phyloP scores from a whole-genome alignment of 495 filamentous ascomycete species.

The Lasiosphaeris hirsuta region DNA sequence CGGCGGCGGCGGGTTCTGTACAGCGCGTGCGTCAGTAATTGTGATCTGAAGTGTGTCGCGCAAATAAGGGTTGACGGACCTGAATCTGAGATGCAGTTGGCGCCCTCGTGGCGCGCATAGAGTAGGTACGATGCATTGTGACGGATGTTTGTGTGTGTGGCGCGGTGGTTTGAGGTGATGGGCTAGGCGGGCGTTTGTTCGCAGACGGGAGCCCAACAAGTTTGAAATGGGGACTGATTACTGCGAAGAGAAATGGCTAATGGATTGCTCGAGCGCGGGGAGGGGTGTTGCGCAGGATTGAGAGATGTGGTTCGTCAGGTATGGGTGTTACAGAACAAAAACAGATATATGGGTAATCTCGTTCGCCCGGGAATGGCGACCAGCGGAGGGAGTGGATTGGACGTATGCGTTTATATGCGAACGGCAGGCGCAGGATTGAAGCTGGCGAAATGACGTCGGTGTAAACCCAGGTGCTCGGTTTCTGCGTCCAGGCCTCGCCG shows the following conservation, averaged over 20 bases:
- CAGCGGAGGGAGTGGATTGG: not conserved
- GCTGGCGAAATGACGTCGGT: slow-evolving; percentile 6
- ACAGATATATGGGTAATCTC: not conserved
- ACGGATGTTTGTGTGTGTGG: slow-evolving; percentile 2
- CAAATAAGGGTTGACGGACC: slow-evolving; percentile 20
- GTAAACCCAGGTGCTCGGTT: not conserved
- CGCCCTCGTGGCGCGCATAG: slow-evolving; percentile 93
- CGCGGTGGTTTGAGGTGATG: not conserved
- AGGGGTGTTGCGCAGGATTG: not conserved
- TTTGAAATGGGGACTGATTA: not conserved
- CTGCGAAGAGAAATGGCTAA: not conserved
- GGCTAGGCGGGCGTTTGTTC: not conserved
- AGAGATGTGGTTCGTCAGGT: not conserved
- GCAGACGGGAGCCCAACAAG: not conserved
- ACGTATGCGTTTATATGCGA: not conserved
- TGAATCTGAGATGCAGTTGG: slow-evolving; percentile 66
- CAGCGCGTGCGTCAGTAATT: slow-evolving; percentile 16
- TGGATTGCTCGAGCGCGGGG: not conserved
- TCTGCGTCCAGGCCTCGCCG: not conserved
- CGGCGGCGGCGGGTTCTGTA: slow-evolving; percentile 91
- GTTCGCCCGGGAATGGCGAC: not conserved
- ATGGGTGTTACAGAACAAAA: not conserved
- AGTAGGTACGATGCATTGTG: slow-evolving; percentile 96
- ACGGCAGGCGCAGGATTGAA: not conserved
- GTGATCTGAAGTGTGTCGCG: not conserved